Base-by-base conservation (phyloP, 106 monocot species). In the Phalaenopsis aphrodite region DNA sequence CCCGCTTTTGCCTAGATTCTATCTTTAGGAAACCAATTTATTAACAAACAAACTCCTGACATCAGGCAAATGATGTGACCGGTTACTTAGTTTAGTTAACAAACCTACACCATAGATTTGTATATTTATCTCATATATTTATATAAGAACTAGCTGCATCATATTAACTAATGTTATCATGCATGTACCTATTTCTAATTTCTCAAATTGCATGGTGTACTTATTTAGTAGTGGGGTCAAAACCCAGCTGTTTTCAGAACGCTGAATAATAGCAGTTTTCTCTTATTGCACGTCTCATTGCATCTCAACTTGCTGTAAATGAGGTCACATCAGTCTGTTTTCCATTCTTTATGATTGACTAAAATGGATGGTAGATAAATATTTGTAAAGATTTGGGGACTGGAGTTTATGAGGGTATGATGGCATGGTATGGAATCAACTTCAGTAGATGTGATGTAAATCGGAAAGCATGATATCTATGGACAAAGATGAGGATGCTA, bases 401-500 rank as follows among this genome's bases (percentile, higher is more conserved):
- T 61, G 21, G 5, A n/a, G 2, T 61, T 61, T 61, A 61, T 61
- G 19, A 61, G 18, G 0, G 21, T 15, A 52, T 52, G 12, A 61
- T 61, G 19, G 61, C 21, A 61, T 52, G 10, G 5, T 21, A 61
- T 61, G 39, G 39, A 41, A 69, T 15, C 69, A 37, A 39, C 0
- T 37, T 37, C 0, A 37, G 1, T 11, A 69, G 38, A 69, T 69
- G 38, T 69, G 69, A 69, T 37, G 69, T 11, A 69, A 69, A 37
- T 8, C 37, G 11, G 37, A 5, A 39, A 69, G 39, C 69, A 39
- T 3, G 14, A 1, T 14, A 39, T 69, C 1, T 38, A 39, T 14
- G 48, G 48, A 75, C 47, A 75, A 48, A 48, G 75, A 75, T n/a
- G 75, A 75, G 14, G 45, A 47, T 48, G 24, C 8, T 75, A 8